Conservation (phyloP, 2,329 filamentous ascomycete species). For the Zelopaecilomyces penicillatus region DNA sequence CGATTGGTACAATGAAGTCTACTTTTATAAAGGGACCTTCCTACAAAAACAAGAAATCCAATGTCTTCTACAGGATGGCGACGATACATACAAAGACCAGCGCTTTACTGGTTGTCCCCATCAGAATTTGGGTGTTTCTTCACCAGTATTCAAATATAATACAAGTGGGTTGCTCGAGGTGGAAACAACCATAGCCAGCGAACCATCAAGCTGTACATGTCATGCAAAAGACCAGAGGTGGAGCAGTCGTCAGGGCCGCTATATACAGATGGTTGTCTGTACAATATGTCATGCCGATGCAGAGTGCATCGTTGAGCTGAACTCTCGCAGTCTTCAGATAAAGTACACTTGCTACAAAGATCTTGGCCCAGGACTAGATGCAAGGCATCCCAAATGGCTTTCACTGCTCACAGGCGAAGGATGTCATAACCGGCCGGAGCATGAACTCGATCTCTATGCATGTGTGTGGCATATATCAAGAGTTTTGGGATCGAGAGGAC, state of each 20-base stretch:
- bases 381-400: slow-evolving; percentile 2
- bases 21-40: neutral
- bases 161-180: slow-evolving; percentile 1
- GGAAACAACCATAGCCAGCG: neutral
- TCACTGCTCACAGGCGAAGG: neutral
- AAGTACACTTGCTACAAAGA: slow-evolving; percentile 4
- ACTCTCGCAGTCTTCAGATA: neutral
- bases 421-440: neutral
- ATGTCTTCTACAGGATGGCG: neutral
- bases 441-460: neutral
- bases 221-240: slow-evolving; percentile 1
- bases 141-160: too few species aligned
- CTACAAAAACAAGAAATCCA: slow-evolving; percentile 2
- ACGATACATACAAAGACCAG: neutral
- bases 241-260: neutral
- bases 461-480: neutral
- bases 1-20: slow-evolving; percentile 3
- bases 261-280: slow-evolving; percentile 1
- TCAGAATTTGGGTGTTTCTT: neutral
- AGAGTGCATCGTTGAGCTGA: neutral
- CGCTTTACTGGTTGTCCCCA: slow-evolving; percentile 1
- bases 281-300: slow-evolving; percentile 3
- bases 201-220: neutral
- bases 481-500: too few species aligned
- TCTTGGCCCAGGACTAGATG: neutral